Percentiles rank a stretch among this genome's conserved stretches.
These are phyloP conservation scores for Podospora sp. DNA, from an alignment of 495 filamentous ascomycete species.

Conservation along the genomic window DNA sequence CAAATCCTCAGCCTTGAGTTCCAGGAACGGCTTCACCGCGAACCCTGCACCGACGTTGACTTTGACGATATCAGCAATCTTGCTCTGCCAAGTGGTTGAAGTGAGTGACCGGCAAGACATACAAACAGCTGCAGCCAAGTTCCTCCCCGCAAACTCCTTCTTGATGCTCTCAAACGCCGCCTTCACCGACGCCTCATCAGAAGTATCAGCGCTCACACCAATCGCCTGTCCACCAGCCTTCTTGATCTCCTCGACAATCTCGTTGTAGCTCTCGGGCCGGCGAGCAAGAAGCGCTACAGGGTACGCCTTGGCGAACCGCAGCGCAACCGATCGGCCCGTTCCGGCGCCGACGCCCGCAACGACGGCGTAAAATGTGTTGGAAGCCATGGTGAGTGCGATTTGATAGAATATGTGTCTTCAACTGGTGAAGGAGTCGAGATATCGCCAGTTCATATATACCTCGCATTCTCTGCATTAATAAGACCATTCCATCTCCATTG, in stretches of 20 bases:
- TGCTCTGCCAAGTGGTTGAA: no score
- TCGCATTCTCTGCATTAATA: slow-evolving; percentile 2
- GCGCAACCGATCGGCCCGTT: slow-evolving; percentile 62
- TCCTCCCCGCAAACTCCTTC: slow-evolving; percentile 53
- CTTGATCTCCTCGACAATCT: slow-evolving; percentile 75
- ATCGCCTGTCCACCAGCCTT: slow-evolving; percentile 68
- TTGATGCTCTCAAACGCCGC: slow-evolving; percentile 69
- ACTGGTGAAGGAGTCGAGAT: neutral
- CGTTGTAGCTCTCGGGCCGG: slow-evolving; percentile 64
- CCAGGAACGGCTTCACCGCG: slow-evolving; percentile 78
- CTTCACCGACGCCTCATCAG: slow-evolving; percentile 62
- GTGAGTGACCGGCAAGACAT: neutral
- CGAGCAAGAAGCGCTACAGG: slow-evolving; percentile 76
- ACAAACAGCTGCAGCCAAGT: slow-evolving; percentile 77
- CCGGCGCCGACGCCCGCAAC: slow-evolving; percentile 76
- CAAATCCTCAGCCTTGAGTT: slow-evolving; percentile 68
- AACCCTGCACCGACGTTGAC: slow-evolving; percentile 72
- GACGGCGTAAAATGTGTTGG: slow-evolving; percentile 61
- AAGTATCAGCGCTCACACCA: slow-evolving; percentile 74
- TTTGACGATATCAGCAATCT: neutral
- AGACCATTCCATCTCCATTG: neutral
- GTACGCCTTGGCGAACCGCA: slow-evolving; percentile 71
- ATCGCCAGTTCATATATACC: neutral
- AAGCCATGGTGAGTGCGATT: slow-evolving; percentile 28
- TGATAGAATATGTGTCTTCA: neutral